phyloP scores from a whole-genome alignment of 768 basidiomycete species.

The Russula earlei region DNA sequence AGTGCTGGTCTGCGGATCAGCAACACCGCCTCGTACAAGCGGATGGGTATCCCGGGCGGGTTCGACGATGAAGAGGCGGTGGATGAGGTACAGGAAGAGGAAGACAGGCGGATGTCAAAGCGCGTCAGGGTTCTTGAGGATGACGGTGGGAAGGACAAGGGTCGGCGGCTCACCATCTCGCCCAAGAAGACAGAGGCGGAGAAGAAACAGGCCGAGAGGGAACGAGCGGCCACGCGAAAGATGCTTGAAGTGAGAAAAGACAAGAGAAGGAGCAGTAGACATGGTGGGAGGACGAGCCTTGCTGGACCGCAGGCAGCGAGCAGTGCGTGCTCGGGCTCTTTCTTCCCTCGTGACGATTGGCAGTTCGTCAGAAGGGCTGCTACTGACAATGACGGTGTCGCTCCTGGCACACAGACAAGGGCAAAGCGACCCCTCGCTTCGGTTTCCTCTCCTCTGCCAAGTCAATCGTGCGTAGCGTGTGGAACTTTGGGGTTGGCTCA shows the following conservation, averaged over 20 bases:
- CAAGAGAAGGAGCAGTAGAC: constrained; percentile 54
- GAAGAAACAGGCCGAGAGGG: constrained; percentile 29
- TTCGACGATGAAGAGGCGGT: constrained; percentile 43
- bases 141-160: constrained; percentile 27
- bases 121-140: constrained; percentile 33
- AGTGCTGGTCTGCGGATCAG: constrained; percentile 37
- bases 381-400: no score
- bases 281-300: constrained; percentile 26
- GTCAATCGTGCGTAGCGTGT: constrained; percentile 61
- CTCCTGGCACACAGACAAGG: constrained; percentile 25
- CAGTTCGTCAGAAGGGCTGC: no score
- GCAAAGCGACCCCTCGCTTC: constrained; percentile 45
- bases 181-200: constrained; percentile 19
- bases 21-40: constrained; percentile 36
- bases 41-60: constrained; percentile 41
- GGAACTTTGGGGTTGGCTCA: constrained; percentile 45
- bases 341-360: no score
- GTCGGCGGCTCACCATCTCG: constrained; percentile 31
- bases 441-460: constrained; percentile 67
- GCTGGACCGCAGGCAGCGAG: constrained; percentile 24
- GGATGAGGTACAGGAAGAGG: constrained; percentile 27
- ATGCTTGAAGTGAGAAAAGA: constrained; percentile 61
- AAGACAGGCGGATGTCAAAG: constrained; percentile 36
- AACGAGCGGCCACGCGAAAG: constrained; percentile 50
- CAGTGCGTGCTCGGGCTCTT: no score